Base-by-base conservation (phyloP, 192 early-diverging fungal genomes). In the Coemansia guatemalensis region DNA sequence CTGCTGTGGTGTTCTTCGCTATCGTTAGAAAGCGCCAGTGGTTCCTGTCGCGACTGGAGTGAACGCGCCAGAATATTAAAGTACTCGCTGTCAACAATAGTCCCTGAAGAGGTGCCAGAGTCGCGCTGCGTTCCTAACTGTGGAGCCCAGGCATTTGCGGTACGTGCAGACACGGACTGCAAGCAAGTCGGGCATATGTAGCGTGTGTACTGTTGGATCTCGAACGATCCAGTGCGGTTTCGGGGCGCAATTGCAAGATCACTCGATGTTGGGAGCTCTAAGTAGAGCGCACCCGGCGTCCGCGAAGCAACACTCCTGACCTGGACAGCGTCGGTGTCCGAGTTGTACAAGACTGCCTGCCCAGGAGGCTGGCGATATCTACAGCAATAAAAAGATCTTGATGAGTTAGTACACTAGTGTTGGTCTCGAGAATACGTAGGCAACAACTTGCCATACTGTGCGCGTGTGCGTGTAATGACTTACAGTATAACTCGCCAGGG, bases 331-430 rank as follows among this genome's bases (percentile, higher is more conserved):
- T 74, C 78, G 32, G 72, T 82, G 27, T 86, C 83, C 12, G 82
- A 80, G 65, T 90, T 89, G 52, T 86, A 90, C 8, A 92, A 70
- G 0, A 92, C 90, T 12, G 86, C 67, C 22, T 90, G 85, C 20
- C 77, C 77, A 4, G 72, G 35, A 8, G 68, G 56, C 18, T 66
- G 64, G 21, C 62, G 58, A 49, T 79, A 72, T 14, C 69, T 76
- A 76, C 3, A 24, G 11, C 17, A 29, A 32, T 8, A 69, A 17
- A 56, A 39, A 39, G 35, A 12, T 39, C 11, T 39, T 8, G 9
- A 3, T 8, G 9, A 4, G 9, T 39, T 39, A 39, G 35, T 39
- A 12, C 9, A 12, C 35, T 39, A 2, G 3, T 39, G 35, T 11
- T 4, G 8, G 23, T 50, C n/a, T 32, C 21, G 18, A 24, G 21